Conservation (phyloP, 2,329 filamentous ascomycete species). For the Chaetomium sp. region DNA sequence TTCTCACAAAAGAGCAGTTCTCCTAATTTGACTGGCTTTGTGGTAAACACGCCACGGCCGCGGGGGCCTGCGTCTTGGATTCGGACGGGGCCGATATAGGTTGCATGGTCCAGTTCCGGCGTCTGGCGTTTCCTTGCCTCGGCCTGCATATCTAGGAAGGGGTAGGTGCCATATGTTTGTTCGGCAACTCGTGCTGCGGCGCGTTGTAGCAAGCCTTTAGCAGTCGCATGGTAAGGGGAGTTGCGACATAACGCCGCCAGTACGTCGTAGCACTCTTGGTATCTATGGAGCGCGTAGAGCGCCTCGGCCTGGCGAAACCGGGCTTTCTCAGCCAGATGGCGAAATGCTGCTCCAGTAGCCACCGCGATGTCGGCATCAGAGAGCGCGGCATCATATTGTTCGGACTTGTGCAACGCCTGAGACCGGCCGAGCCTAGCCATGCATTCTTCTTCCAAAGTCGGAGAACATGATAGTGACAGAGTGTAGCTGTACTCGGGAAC, state of each 20-base stretch:
- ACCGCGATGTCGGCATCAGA: slow-evolving; percentile 23
- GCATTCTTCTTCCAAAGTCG: slow-evolving; percentile 31
- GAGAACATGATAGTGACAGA: slow-evolving; percentile 13
- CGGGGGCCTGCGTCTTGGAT: slow-evolving; percentile 18
- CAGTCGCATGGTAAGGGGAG: slow-evolving; percentile 31
- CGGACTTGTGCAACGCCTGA: slow-evolving; percentile 28
- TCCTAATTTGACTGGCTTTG: slow-evolving; percentile 39
- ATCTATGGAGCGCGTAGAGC: slow-evolving; percentile 38
- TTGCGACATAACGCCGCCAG: slow-evolving; percentile 28
- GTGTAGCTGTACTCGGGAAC: slow-evolving; percentile 7
- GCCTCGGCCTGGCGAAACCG: slow-evolving; percentile 40
- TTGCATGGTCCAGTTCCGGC: slow-evolving; percentile 42
- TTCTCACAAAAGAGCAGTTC: slow-evolving; percentile 52
- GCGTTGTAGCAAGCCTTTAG: slow-evolving; percentile 27
- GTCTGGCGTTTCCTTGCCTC: slow-evolving; percentile 28
- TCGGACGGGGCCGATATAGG: slow-evolving; percentile 32
- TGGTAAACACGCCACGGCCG: slow-evolving; percentile 47
- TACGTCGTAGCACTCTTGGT: slow-evolving; percentile 30
- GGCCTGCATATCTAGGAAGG: slow-evolving; percentile 31
- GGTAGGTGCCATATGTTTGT: slow-evolving; percentile 34
- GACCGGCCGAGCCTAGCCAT: slow-evolving; percentile 33
- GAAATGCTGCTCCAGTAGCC: neutral
- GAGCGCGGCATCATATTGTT: slow-evolving; percentile 27
- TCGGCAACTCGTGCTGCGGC: slow-evolving; percentile 32
- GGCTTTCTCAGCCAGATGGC: slow-evolving; percentile 34